Percentiles rank a stretch among this genome's conserved stretches.
These are phyloP conservation scores for Thermothelomyces thermophilus DNA, from an alignment of 2,329 filamentous ascomycete species.

Conservation along the genomic window DNA sequence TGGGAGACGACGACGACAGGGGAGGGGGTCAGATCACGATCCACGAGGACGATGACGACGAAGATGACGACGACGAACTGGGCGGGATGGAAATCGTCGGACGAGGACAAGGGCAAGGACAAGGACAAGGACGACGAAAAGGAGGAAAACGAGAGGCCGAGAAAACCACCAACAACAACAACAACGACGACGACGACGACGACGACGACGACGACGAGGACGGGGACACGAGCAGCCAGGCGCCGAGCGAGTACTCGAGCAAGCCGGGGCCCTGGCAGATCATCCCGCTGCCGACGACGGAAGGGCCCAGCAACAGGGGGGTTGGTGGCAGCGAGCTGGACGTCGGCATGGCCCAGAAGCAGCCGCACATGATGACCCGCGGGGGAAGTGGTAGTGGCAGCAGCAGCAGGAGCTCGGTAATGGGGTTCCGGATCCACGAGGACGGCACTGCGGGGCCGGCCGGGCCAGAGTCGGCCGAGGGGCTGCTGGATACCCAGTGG, in stretches of 20 bases:
- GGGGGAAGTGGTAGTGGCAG: conserved; percentile 1
- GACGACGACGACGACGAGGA: conserved; percentile 26
- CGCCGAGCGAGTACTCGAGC: conserved; percentile 51
- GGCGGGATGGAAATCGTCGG: background rate
- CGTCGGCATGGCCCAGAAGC: background rate
- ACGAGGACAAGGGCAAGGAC: no score
- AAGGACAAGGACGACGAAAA: no score
- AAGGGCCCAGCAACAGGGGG: background rate
- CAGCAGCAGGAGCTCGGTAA: background rate
- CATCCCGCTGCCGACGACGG: conserved; percentile 13
- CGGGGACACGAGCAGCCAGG: conserved; percentile 38
- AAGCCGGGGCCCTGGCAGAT: conserved; percentile 39
- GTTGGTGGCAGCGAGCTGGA: background rate
- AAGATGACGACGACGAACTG: background rate
- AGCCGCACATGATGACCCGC: background rate
- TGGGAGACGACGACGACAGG: conserved; percentile 2
- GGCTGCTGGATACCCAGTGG: conserved; percentile 14
- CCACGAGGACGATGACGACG: conserved; percentile 6
- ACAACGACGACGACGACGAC: background rate
- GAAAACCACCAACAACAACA: background rate
- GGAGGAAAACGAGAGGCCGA: no score
- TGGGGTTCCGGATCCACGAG: conserved; percentile 25
- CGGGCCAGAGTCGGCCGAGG: background rate
- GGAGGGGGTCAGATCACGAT: conserved; percentile 9
- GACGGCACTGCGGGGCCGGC: conserved; percentile 17